Conservation (phyloP, 805 yeast species). For the Pichia scutulata region DNA sequence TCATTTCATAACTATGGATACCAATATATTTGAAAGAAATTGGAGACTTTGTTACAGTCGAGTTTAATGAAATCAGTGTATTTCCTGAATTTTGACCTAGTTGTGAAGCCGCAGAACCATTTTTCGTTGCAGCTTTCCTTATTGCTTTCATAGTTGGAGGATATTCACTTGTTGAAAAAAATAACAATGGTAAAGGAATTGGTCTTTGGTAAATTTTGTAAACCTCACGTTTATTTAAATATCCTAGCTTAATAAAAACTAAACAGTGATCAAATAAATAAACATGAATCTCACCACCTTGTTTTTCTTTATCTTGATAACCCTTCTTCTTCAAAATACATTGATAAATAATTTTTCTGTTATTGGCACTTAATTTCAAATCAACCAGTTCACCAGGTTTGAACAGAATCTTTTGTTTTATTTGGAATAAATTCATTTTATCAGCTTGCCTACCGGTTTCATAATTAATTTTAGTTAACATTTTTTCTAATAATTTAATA, state of each 20-base stretch:
- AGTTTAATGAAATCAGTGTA: conserved; percentile 16
- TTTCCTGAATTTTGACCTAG: conserved; percentile 17
- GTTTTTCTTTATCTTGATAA: conserved; percentile 57
- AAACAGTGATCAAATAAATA: conserved; percentile 85
- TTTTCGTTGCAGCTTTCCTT: conserved; percentile 33
- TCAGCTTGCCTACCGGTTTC: conserved; percentile 94
- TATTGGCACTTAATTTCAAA: conserved; percentile 74
- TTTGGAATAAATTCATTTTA: conserved; percentile 78
- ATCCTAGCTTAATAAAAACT: conserved; percentile 75
- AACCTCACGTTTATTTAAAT: conserved; percentile 84
- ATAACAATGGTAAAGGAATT: conserved; percentile 69
- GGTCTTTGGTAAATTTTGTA: conserved; percentile 88
- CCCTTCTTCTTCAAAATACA: conserved; percentile 69
- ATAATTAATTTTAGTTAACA: conserved; percentile 68
- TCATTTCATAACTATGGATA: conserved; percentile 44
- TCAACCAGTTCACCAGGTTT: conserved; percentile 80
- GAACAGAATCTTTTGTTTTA: conserved; percentile 77
- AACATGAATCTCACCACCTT: conserved; percentile 67
- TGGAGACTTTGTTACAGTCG: conserved; percentile 33
- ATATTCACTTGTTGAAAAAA: conserved; percentile 71
- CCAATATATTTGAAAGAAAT: conserved; percentile 48
- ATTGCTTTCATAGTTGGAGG: conserved; percentile 51
- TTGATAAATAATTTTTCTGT: conserved; percentile 71
- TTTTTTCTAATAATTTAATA: conserved; percentile 63
- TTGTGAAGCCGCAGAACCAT: conserved; percentile 26